These are phyloP conservation scores for Rhizopogon roseolus DNA, from an alignment of 768 basidiomycete genomes.

Conservation along the genomic window DNA sequence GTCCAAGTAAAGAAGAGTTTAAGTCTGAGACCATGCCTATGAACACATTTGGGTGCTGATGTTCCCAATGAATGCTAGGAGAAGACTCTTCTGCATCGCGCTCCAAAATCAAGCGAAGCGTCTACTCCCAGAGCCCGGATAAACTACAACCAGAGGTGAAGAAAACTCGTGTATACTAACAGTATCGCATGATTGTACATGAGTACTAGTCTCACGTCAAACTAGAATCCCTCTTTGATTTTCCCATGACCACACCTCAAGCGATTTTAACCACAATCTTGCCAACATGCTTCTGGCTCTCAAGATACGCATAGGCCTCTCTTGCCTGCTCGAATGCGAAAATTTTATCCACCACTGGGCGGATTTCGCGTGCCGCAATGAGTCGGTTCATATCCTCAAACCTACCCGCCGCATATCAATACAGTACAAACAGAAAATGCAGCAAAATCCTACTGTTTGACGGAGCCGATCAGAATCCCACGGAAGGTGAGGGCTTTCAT, in stretches of 20 bases:
- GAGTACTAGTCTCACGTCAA: too few relatives aligned
- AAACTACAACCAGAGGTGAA: too few relatives aligned
- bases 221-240: not conserved
- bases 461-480: conserved; percentile 52
- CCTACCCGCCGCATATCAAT: conserved; percentile 18
- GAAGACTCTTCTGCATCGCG: too few relatives aligned
- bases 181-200: too few relatives aligned
- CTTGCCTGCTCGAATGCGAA: conserved; percentile 52
- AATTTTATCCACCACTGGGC: conserved; percentile 51
- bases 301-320: conserved; percentile 48
- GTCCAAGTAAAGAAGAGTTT: not conserved
- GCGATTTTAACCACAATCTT: conserved; percentile 53
- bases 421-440: not conserved
- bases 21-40: not conserved
- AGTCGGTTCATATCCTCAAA: conserved; percentile 52
- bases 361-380: conserved; percentile 38
- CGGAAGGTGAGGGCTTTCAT: conserved; percentile 37
- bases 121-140: too few relatives aligned
- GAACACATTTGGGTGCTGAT: not conserved
- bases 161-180: too few relatives aligned
- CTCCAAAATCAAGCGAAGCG: too few relatives aligned
- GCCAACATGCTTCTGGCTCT: conserved; percentile 54
- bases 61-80: not conserved
- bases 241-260: not conserved
- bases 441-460: conserved; percentile 42